Evolutionary conservation across 805 yeast species (phyloP), one percentile per base, ranked within the genome.

Genomic region (Spathaspora boniae): DNA sequence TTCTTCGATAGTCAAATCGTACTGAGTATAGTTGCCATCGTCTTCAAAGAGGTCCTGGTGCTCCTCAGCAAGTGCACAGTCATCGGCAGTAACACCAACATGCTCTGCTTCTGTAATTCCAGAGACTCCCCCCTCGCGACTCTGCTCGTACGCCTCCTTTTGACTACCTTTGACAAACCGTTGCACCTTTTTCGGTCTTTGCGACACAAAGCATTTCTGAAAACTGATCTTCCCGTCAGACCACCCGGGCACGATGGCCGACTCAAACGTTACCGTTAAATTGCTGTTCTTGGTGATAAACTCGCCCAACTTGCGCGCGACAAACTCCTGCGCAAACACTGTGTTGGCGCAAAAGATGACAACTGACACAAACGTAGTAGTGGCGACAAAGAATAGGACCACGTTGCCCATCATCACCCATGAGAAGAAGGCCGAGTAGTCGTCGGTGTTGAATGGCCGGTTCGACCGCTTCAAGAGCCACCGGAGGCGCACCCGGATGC

Each of bases 1-100:
- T 46, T 83, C 84, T 40, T 91, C 96, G 11, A 93, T 83, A 0
- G 95, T 86, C 26, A 93, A 57, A 57, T 93, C 98, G 56, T 82
- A 93, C 56, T 93, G 98, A 0, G 98, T 91, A 59, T 89, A 93
- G 59, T 93, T 93, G 1, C 97, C 98, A 54, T 88, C 95, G 48
- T 84, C 96, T 37, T 63, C 68, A 15, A 62, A 62, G 18, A 62
- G 71, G 11, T 60, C 68, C 18, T 50, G 48, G 11, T 34, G 29
- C 20, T 40, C 41, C 16, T 48, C 56, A 17, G 24, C 35, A 16
- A 18, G 2, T 4, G 4, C 9, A 22, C 8, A 4, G 14, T 32
- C 15, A 11, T 11, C n/a, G 11, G 25, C n/a, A 11, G 25, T 22
- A 8, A 18, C 28, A 23, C 33, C 41, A 2, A 23, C 9, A 9